Evolutionary conservation across 257 asterid genomes (phyloP).

Genomic region (Lavandula angustifolia): DNA sequence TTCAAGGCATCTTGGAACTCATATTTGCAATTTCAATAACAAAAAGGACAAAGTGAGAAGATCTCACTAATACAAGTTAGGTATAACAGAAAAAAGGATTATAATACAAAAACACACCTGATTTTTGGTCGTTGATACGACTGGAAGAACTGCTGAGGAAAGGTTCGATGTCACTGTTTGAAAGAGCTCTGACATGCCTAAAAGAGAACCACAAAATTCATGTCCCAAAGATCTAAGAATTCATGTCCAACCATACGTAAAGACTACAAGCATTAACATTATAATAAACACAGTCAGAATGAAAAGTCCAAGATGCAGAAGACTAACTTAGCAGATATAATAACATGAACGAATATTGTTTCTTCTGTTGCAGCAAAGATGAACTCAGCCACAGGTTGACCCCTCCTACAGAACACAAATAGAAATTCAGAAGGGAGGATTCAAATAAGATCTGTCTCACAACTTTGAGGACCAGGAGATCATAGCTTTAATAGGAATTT

Average conservation of each 20-base stretch:
- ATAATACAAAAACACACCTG: constrained; percentile 57
- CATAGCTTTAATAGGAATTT: constrained; percentile 27
- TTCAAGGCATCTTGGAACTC: constrained; percentile 10
- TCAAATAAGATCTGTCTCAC: constrained; percentile 5
- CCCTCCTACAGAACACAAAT: constrained; percentile 71
- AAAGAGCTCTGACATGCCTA: constrained; percentile 88
- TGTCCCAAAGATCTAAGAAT: constrained; percentile 14
- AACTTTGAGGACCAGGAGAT: constrained; percentile 14
- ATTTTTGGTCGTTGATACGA: constrained; percentile 51
- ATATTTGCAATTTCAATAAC: constrained; percentile 14
- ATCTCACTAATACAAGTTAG: constrained; percentile 22
- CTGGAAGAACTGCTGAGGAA: constrained; percentile 55
- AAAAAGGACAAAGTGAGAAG: constrained; percentile 17
- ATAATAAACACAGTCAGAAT: constrained; percentile 12
- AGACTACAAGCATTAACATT: constrained; percentile 20
- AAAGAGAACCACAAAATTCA: constrained; percentile 32
- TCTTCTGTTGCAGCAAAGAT: constrained; percentile 93
- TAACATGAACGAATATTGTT: constrained; percentile 87
- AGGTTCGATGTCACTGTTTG: constrained; percentile 76
- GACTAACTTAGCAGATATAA: constrained; percentile 84
- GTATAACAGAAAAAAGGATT: constrained; percentile 12
- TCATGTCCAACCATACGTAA: constrained; percentile 22
- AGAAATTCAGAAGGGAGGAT: constrained; percentile 26
- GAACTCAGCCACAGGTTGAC: constrained; percentile 93
- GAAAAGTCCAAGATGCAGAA: constrained; percentile 11